These are phyloP conservation scores for Amniculicola lignicola DNA, from an alignment of 495 filamentous ascomycete species.

Conservation along the genomic window DNA sequence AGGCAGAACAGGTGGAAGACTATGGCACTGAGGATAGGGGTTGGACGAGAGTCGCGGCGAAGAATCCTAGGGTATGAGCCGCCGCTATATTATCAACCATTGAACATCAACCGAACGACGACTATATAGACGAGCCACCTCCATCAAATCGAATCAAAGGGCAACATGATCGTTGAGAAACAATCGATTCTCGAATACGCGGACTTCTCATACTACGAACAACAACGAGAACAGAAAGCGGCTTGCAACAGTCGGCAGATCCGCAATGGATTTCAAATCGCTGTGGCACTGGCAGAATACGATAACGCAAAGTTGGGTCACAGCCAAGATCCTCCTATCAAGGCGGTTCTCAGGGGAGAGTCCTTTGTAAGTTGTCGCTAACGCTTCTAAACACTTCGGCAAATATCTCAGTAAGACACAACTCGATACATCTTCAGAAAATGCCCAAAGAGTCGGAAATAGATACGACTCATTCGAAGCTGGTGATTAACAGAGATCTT, in stretches of 20 bases:
- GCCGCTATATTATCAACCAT: slow-evolving; percentile 57
- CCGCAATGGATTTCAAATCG: slow-evolving; percentile 13
- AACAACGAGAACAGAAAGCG: neutral
- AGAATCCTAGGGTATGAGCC: neutral
- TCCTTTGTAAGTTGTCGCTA: too few relatives aligned
- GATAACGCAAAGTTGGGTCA: too few relatives aligned
- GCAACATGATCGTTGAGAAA: slow-evolving; percentile 1
- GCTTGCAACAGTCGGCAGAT: slow-evolving; percentile 11
- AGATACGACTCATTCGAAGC: too few relatives aligned
- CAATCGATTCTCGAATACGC: slow-evolving; percentile 2
- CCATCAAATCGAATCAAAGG: neutral
- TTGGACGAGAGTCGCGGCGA: neutral
- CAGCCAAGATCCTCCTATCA: too few relatives aligned
- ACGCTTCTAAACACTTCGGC: too few relatives aligned
- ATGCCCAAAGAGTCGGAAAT: too few relatives aligned
- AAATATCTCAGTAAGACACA: too few relatives aligned
- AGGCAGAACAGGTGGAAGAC: neutral
- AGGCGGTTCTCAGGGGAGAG: too few relatives aligned
- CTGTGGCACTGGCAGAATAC: slow-evolving; percentile 3
- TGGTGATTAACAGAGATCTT: too few relatives aligned
- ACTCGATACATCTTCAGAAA: too few relatives aligned
- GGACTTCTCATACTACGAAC: neutral
- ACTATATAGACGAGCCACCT: neutral
- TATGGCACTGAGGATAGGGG: neutral
- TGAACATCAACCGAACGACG: neutral